Evolutionary conservation across 768 basidiomycete species (phyloP).

Genomic region (Saitozyma sp.): DNA sequence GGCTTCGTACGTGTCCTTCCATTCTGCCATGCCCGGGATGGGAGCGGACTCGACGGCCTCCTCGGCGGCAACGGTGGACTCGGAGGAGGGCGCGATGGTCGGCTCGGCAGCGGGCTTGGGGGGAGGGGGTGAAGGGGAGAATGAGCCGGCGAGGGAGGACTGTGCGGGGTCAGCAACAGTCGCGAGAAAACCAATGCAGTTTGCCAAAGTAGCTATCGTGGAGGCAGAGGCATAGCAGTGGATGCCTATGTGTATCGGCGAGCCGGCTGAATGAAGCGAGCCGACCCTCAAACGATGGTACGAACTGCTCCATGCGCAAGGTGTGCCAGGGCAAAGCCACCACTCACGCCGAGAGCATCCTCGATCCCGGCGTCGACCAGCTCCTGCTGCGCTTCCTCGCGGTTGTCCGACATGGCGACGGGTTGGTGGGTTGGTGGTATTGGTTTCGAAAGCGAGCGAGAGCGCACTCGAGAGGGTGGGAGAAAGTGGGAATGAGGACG

Average conservation of each 20-base stretch:
- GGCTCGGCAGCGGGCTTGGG: constrained; percentile 1
- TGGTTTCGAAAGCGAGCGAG: too few species aligned
- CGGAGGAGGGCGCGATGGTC: neutral
- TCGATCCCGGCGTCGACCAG: constrained; percentile 32
- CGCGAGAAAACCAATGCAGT: too few species aligned
- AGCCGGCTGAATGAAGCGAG: too few species aligned
- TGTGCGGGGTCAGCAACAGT: constrained; percentile 46
- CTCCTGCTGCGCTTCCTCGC: constrained; percentile 37
- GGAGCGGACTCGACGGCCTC: constrained; percentile 16
- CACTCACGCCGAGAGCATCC: constrained; percentile 57
- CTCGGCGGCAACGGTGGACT: constrained; percentile 10
- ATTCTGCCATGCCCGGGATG: constrained; percentile 36
- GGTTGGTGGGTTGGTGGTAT: neutral
- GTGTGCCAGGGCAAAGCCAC: neutral
- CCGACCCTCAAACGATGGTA: too few species aligned
- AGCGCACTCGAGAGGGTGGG: too few species aligned
- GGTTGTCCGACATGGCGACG: constrained; percentile 36
- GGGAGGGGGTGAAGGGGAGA: constrained; percentile 32
- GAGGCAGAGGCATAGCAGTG: neutral
- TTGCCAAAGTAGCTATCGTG: constrained; percentile 54
- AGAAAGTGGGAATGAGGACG: too few species aligned
- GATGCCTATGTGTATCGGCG: too few species aligned
- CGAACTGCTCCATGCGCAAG: too few species aligned
- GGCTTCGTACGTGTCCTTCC: constrained; percentile 38
- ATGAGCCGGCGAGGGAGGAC: constrained; percentile 31